Evolutionary conservation across 2,329 filamentous ascomycete species (phyloP).

Genomic region (Chaetothyriales sp.): DNA sequence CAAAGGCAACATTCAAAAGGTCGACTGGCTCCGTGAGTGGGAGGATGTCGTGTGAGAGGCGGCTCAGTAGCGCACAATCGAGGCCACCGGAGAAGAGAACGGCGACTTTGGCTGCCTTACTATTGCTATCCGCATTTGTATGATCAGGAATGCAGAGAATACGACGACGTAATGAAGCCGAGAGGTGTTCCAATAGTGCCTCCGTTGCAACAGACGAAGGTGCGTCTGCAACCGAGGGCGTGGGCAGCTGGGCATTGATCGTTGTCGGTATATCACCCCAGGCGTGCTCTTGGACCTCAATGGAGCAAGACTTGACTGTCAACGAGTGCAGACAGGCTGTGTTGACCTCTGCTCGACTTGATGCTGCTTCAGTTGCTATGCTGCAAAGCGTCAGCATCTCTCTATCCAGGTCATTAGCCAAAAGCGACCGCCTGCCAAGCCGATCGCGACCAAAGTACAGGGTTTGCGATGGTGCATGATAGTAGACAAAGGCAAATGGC

Average conservation of each 20-base stretch:
- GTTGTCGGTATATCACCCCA: conserved; percentile 2
- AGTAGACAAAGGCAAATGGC: conserved; percentile 80
- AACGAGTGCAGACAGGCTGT: conserved; percentile 67
- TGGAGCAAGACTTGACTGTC: conserved; percentile 1
- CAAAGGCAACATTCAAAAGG: conserved; percentile 88
- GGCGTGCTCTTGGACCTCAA: conserved; percentile 3
- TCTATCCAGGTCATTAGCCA: conserved; percentile 28
- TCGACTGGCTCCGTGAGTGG: conserved; percentile 58
- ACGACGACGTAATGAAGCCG: conserved; percentile 9
- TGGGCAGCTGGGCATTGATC: conserved; percentile 4
- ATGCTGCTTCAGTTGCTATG: conserved; percentile 37
- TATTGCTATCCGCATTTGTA: conserved; percentile 5
- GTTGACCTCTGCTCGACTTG: conserved; percentile 52
- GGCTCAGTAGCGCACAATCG: conserved; percentile 78
- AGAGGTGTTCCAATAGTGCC: conserved; percentile 6
- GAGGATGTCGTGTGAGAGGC: conserved; percentile 62
- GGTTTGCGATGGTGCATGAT: conserved; percentile 45
- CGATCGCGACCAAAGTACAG: conserved; percentile 78
- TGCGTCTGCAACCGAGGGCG: neutral
- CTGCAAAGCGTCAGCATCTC: conserved; percentile 51
- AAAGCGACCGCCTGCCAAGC: conserved; percentile 68
- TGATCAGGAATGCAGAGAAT: conserved; percentile 12
- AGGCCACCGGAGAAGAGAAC: conserved; percentile 88
- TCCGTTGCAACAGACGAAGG: conserved; percentile 7
- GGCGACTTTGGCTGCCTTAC: conserved; percentile 39